Evolutionary conservation across 176 grass and related monocot genomes (phyloP).

Genomic region (Aegilops speltoides): DNA sequence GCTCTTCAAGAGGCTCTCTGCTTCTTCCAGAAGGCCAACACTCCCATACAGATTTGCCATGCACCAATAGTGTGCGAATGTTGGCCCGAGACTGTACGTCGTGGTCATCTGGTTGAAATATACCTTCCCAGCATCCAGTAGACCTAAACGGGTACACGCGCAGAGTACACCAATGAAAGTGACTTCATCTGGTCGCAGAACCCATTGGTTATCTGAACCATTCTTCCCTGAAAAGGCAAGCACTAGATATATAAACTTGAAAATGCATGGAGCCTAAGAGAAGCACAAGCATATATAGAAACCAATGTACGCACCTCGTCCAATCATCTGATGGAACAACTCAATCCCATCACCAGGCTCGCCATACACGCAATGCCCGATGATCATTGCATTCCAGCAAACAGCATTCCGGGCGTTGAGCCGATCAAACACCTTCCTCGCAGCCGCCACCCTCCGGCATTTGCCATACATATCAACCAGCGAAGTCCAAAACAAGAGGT

Average conservation of each 20-base stretch:
- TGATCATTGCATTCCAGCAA: slow-evolving; percentile 69
- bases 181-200: slow-evolving; percentile 47
- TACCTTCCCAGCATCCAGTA: slow-evolving; percentile 47
- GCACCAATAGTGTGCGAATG: slow-evolving; percentile 79
- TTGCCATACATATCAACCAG: slow-evolving; percentile 64
- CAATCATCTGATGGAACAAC: slow-evolving; percentile 55
- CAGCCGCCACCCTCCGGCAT: slow-evolving; percentile 28
- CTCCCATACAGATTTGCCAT: slow-evolving; percentile 67
- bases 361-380: slow-evolving; percentile 59
- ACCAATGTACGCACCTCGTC: slow-evolving; percentile 35
- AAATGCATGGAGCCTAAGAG: background rate
- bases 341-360: slow-evolving; percentile 47
- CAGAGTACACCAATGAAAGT: slow-evolving; percentile 65
- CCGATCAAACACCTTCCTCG: slow-evolving; percentile 54
- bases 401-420: slow-evolving; percentile 37
- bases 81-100: slow-evolving; percentile 45
- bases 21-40: slow-evolving; percentile 50
- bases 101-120: slow-evolving; percentile 62
- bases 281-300: background rate
- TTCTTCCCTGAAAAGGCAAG: slow-evolving; percentile 29
- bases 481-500: slow-evolving; percentile 55
- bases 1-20: slow-evolving; percentile 18
- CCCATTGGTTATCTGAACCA: background rate
- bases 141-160: slow-evolving; percentile 54
- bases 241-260: background rate